These are phyloP conservation scores for Vitis labrusca DNA, from an alignment of 164 flowering plant genomes.

Conservation along the genomic window DNA sequence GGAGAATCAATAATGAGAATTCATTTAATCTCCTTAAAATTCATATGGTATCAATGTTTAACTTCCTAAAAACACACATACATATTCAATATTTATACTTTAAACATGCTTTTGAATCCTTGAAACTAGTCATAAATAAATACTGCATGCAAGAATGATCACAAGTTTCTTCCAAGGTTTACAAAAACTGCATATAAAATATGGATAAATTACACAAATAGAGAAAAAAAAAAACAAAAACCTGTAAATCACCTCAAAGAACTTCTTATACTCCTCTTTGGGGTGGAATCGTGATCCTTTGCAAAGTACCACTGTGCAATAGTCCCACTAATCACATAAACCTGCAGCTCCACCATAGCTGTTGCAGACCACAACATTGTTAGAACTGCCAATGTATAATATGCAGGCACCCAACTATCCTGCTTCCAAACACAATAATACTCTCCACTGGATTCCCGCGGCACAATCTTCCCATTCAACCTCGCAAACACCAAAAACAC, in stretches of 20 bases:
- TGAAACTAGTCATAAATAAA: background rate
- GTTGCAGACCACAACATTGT: slow-evolving; percentile 89
- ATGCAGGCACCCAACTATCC: slow-evolving; percentile 94
- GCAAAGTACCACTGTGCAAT: slow-evolving; percentile 94
- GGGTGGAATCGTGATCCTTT: slow-evolving; percentile 49
- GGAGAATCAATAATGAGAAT: background rate
- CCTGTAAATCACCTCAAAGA: slow-evolving; percentile 64
- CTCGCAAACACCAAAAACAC: slow-evolving; percentile 81
- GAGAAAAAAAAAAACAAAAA: background rate
- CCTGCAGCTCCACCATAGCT: slow-evolving; percentile 70
- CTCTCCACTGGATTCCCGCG: slow-evolving; percentile 42
- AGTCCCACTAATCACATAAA: slow-evolving; percentile 78
- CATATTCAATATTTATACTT: background rate
- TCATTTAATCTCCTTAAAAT: background rate
- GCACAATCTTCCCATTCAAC: slow-evolving; percentile 73
- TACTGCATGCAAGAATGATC: background rate
- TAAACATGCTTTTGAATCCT: background rate
- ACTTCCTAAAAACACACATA: background rate
- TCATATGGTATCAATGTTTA: background rate
- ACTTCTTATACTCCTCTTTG: slow-evolving; percentile 61
- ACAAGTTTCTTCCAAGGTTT: background rate
- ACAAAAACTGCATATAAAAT: background rate
- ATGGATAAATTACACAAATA: background rate
- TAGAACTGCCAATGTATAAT: slow-evolving; percentile 75
- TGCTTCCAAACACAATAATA: slow-evolving; percentile 85